Conservation (phyloP, 371 early-diverging fungal species). For the Mortierella sp. region DNA sequence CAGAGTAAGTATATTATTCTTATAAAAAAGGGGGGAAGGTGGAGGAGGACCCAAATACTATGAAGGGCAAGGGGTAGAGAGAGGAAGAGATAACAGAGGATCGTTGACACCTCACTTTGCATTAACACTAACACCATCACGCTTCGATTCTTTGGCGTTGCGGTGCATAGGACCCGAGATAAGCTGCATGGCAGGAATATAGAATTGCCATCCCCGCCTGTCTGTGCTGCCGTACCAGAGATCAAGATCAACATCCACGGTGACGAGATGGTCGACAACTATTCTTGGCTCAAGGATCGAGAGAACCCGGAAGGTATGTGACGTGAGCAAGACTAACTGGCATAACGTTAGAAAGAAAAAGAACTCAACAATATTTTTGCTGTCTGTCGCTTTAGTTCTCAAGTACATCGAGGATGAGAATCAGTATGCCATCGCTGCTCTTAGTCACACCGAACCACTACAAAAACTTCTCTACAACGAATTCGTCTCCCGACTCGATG, state of each 20-base stretch:
- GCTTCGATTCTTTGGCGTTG: no score
- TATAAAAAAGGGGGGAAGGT: neutral
- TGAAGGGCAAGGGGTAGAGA: no score
- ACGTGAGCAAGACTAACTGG: no score
- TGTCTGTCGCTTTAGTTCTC: no score
- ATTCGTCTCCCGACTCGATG: constrained; percentile 67
- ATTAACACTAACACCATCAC: neutral
- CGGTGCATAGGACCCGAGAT: constrained; percentile 35
- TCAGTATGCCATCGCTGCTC: constrained; percentile 52
- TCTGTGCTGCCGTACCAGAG: constrained; percentile 29
- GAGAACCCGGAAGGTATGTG: constrained; percentile 58
- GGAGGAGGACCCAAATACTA: neutral
- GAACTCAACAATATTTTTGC: no score
- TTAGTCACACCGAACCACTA: constrained; percentile 62
- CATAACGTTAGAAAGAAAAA: no score
- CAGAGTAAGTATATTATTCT: constrained; percentile 30
- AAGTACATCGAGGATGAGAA: constrained; percentile 67
- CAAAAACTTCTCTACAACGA: constrained; percentile 67
- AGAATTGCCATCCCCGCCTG: constrained; percentile 41
- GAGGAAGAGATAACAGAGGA: no score
- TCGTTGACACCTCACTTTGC: no score
- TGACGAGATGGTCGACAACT: constrained; percentile 63
- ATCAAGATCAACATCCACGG: constrained; percentile 57
- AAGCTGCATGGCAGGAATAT: constrained; percentile 46
- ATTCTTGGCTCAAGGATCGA: constrained; percentile 63